A percentile compares a stretch with the other conserved stretches of the same genome.
Evolutionary conservation across 2,329 filamentous ascomycete species (phyloP).

Genomic region (Penicillium sp.): DNA sequence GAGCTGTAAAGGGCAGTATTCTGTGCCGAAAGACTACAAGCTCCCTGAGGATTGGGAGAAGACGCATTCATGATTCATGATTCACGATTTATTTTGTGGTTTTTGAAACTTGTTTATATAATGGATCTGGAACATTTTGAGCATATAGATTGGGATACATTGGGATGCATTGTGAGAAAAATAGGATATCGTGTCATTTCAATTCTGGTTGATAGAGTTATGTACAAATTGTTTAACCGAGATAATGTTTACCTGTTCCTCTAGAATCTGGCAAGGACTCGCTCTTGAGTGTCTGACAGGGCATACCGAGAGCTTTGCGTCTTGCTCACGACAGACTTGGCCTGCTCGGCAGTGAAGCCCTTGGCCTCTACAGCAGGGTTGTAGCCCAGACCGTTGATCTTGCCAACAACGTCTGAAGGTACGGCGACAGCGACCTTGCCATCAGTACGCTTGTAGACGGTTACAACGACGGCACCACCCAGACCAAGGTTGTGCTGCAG

Average conservation of each 20-base stretch:
- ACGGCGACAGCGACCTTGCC: constrained; percentile 63
- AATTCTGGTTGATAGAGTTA: neutral
- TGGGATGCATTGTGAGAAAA: neutral
- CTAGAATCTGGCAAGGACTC: constrained; percentile 69
- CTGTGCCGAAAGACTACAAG: constrained; percentile 37
- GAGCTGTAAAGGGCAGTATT: constrained; percentile 43
- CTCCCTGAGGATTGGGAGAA: constrained; percentile 39
- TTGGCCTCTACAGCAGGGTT: constrained; percentile 89
- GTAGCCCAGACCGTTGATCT: constrained; percentile 72
- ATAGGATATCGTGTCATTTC: constrained; percentile 2
- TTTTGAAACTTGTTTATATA: constrained; percentile 7
- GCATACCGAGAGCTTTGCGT: constrained; percentile 71
- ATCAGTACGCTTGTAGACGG: constrained; percentile 83
- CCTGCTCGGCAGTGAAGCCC: constrained; percentile 79
- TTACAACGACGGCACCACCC: constrained; percentile 86
- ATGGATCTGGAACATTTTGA: neutral
- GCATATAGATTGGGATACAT: neutral
- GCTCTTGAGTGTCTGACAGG: constrained; percentile 69
- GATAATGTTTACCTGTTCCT: neutral
- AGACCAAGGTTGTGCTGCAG: constrained; percentile 93
- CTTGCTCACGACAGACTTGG: constrained; percentile 67
- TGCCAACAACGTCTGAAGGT: constrained; percentile 63
- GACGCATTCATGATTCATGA: constrained; percentile 28
- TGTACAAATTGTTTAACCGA: constrained; percentile 16
- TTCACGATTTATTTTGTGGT: neutral